phyloP scores from a whole-genome alignment of 1,284 basidiomycete genomes.

The Apiotrichum laibachii region DNA sequence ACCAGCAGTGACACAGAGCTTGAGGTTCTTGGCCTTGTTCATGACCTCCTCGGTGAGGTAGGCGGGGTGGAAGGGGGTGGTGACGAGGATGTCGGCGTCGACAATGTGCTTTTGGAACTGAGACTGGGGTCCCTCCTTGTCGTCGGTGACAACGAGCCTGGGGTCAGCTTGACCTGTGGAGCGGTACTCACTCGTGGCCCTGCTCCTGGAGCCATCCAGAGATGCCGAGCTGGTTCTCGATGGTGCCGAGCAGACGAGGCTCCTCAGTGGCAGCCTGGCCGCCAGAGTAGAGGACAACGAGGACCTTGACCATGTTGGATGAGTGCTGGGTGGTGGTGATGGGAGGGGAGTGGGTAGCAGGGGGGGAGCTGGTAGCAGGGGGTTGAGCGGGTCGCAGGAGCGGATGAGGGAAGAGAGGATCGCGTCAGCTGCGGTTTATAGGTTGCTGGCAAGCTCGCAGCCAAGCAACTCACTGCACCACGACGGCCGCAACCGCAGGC shows the following conservation, averaged over 20 bases:
- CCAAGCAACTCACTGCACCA: too few species aligned
- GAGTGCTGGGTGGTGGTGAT: not conserved
- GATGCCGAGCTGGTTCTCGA: conserved; percentile 84
- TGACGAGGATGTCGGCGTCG: conserved; percentile 63
- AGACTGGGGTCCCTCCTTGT: conserved; percentile 82
- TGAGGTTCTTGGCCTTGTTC: conserved; percentile 80
- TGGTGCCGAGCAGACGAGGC: conserved; percentile 80
- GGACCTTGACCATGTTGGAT: conserved; percentile 57
- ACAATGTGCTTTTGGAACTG: conserved; percentile 83
- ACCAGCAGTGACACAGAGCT: conserved; percentile 88
- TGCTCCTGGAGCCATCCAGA: conserved; percentile 66
- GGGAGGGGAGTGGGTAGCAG: not conserved
- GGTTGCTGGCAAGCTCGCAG: not conserved
- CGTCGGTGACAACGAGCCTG: conserved; percentile 62
- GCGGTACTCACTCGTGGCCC: conserved; percentile 67
- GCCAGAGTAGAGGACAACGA: conserved; percentile 66
- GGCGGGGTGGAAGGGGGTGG: conserved; percentile 84
- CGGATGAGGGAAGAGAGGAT: not conserved
- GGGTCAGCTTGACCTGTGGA: conserved; percentile 6
- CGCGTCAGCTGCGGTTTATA: not conserved
- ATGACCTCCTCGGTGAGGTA: conserved; percentile 82
- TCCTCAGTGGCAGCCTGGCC: conserved; percentile 67
- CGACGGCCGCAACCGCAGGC: too few species aligned
- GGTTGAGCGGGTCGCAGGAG: not conserved
- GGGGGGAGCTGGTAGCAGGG: not conserved